Conservation (phyloP, 352 stramenopile species). For the Phytophthora crassamura region DNA sequence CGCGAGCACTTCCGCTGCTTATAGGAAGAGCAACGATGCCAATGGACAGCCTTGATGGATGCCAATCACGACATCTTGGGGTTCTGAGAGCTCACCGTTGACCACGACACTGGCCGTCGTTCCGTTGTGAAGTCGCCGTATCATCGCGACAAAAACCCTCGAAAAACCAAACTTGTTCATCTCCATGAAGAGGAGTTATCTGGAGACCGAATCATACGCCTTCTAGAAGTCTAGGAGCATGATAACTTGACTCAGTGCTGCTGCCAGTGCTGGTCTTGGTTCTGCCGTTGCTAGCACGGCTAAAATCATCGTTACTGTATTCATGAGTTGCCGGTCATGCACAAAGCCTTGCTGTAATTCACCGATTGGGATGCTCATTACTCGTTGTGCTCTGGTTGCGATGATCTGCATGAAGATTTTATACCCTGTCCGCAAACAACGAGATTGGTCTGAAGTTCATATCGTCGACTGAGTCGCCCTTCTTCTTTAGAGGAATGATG, state of each 20-base stretch:
- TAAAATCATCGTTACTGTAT: neutral
- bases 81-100: slow-evolving; percentile 1
- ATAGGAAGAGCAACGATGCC: neutral
- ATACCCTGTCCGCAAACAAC: slow-evolving; percentile 1
- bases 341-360: slow-evolving; percentile 2
- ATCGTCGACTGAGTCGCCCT: neutral
- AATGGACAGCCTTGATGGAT: slow-evolving; percentile 4
- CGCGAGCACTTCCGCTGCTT: neutral
- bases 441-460: slow-evolving; percentile 5
- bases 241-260: neutral
- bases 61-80: neutral
- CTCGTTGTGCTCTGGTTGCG: neutral
- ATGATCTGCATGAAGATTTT: neutral
- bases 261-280: neutral
- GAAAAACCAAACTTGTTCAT: slow-evolving; percentile 5
- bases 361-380: neutral
- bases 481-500: neutral
- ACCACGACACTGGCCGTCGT: neutral
- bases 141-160: neutral
- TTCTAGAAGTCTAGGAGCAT: slow-evolving; percentile 4
- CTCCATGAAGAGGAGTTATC: too few species aligned
- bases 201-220: slow-evolving; percentile 1
- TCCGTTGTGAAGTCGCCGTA: neutral
- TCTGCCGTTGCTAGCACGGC: neutral
- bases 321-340: neutral